Evolutionary conservation across 768 basidiomycete genomes (phyloP), one percentile per base, ranked within the genome.

Genomic region (Crepidotus variabilis): DNA sequence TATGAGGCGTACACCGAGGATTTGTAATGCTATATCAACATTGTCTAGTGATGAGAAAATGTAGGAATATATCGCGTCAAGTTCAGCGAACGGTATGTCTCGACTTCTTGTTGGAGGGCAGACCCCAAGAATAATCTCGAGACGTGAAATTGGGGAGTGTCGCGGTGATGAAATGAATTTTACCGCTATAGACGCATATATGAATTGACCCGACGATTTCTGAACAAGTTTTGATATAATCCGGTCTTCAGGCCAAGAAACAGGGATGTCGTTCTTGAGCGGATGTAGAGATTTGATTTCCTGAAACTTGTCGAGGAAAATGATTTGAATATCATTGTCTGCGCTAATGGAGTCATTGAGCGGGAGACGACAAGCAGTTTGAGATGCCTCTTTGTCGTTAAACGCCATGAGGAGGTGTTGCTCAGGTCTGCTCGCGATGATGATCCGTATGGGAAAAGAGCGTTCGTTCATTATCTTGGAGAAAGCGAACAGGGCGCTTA

Each of bases 131-230:
- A 51, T 22, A 20, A 47, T 16, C n/a, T 59, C 33, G 7, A 59
- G 35, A 3, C 49, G 52, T 6, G 36, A 48, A 2, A 47, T 33
- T 10, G 54, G 58, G 0, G 28, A 20, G 46, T 55, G 22, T 21
- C 47, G 22, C 14, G 45, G 20, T 1, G 54, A 50, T 22, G 39
- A 8, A 2, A 59, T 43, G 18, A 39, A 59, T 8, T 47, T 22
- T 36, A 56, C 32, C 6, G 51, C 58, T 14, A 50, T 51, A 18
- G 53, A 34, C n/a, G 54, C 49, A 32, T 50, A 46, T 47, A 53
- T 47, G 20, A 55, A 50, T 43, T 56, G 39, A 36, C 54, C 35
- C 34, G 22, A 47, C 39, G 39, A 43, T 43, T 43, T 43, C 11
- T 14, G 14, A 20, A 43, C 39, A 3, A 43, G 21, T 20, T 14